Evolutionary conservation across 352 stramenopile genomes (phyloP).

Genomic region (Pythium myriotylum): DNA sequence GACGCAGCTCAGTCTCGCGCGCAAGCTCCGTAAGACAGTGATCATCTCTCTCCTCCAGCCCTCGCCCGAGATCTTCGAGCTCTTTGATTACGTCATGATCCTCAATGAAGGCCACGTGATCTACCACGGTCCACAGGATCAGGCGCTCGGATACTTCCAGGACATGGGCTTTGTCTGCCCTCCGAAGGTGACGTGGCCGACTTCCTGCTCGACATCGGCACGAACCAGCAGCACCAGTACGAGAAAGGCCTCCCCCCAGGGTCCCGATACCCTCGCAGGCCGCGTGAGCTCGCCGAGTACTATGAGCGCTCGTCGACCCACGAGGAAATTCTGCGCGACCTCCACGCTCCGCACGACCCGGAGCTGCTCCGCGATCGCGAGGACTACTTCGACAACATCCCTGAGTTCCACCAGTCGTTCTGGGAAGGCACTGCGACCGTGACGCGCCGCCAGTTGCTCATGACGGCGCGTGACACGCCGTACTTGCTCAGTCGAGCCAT

Average conservation of each 20-base stretch:
- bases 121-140: conserved; percentile 39
- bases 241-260: neutral
- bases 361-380: conserved; percentile 78
- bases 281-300: conserved; percentile 21
- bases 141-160: conserved; percentile 38
- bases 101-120: conserved; percentile 42
- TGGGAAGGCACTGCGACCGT: conserved; percentile 3
- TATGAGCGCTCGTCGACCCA: conserved; percentile 27
- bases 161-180: conserved; percentile 26
- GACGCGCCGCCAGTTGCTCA: conserved; percentile 40
- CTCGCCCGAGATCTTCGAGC: conserved; percentile 25
- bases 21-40: conserved; percentile 35
- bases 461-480: conserved; percentile 44
- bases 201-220: conserved; percentile 25
- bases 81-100: conserved; percentile 41
- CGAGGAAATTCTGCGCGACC: conserved; percentile 55
- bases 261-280: neutral
- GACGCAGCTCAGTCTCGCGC: conserved; percentile 36
- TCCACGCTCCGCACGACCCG: conserved; percentile 86
- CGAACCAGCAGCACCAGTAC: conserved; percentile 20
- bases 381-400: conserved; percentile 8
- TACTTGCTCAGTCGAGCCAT: conserved; percentile 16
- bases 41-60: conserved; percentile 41
- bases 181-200: conserved; percentile 28
- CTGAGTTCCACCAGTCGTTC: conserved; percentile 10